Percentiles rank a stretch among this genome's conserved stretches.
phyloP scores from a whole-genome alignment of 148 eudicot species.

The Persicaria maculosa region DNA sequence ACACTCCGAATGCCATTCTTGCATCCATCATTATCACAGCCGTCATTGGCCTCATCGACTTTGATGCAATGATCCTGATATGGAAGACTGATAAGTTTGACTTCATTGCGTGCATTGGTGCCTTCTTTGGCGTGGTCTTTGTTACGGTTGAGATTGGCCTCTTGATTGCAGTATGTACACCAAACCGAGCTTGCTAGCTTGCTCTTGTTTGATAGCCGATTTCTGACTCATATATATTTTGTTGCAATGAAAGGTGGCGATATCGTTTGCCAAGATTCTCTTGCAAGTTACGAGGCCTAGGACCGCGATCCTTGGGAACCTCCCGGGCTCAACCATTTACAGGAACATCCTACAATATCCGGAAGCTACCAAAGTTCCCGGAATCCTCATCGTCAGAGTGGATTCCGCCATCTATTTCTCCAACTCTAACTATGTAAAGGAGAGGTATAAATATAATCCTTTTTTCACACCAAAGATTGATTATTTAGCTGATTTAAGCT shows the following conservation, averaged over 20 bases:
- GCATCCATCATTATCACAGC: constrained; percentile 76
- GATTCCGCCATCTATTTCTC: constrained; percentile 93
- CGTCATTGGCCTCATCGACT: constrained; percentile 50
- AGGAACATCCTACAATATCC: constrained; percentile 79
- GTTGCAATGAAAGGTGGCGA: constrained; percentile 36
- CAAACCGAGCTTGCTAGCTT: not conserved
- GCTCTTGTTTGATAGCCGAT: no score
- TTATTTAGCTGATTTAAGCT: no score
- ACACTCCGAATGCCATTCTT: constrained; percentile 57
- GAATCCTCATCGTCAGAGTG: constrained; percentile 55
- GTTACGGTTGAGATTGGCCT: constrained; percentile 56
- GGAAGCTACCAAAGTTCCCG: constrained; percentile 56
- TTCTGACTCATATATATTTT: not conserved
- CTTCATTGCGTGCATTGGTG: constrained; percentile 68
- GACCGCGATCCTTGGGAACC: constrained; percentile 68
- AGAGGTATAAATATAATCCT: constrained; percentile 40
- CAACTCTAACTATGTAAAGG: constrained; percentile 73
- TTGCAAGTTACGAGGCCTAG: constrained; percentile 88
- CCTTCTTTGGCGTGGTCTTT: constrained; percentile 64
- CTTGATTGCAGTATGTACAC: constrained; percentile 43
- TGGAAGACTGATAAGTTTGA: constrained; percentile 70
- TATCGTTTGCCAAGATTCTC: constrained; percentile 82
- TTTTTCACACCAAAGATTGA: not conserved
- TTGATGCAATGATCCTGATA: constrained; percentile 39
- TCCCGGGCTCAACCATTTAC: constrained; percentile 63